Percentiles rank a stretch among this genome's conserved stretches.
Evolutionary conservation across 768 basidiomycete species (phyloP).

Genomic region (Naganishia friedmannii): DNA sequence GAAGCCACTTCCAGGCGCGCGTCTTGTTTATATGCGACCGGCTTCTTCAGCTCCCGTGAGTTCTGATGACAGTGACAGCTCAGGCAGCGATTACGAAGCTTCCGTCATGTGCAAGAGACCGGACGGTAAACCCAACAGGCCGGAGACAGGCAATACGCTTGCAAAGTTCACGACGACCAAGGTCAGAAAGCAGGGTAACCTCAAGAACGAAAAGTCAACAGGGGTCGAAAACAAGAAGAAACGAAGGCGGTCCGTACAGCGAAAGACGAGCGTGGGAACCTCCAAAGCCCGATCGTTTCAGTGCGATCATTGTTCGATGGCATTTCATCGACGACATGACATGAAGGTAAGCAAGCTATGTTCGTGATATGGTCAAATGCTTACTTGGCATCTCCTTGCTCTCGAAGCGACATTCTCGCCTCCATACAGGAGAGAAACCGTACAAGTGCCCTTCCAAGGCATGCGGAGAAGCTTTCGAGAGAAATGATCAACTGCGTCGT

Average conservation of each 20-base stretch:
- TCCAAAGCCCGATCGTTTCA: background rate
- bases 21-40: background rate
- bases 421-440: slow-evolving; percentile 11
- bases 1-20: background rate
- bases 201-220: background rate
- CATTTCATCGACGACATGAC: slow-evolving; percentile 18
- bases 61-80: background rate
- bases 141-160: background rate
- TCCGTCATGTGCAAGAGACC: slow-evolving; percentile 5
- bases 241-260: background rate
- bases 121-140: background rate
- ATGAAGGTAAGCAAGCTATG: slow-evolving; percentile 14
- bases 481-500: slow-evolving; percentile 20
- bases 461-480: background rate
- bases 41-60: background rate
- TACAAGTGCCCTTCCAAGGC: slow-evolving; percentile 6
- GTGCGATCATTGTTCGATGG: slow-evolving; percentile 9
- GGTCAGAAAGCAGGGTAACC: background rate
- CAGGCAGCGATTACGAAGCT: slow-evolving; percentile 21
- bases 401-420: background rate
- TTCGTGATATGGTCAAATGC: too few relatives aligned
- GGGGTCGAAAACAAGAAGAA: background rate
- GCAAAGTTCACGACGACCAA: background rate
- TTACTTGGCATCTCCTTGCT: background rate
- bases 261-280: background rate